Conservation (phyloP, 352 stramenopile species). For the Phytopythium aichiense region DNA sequence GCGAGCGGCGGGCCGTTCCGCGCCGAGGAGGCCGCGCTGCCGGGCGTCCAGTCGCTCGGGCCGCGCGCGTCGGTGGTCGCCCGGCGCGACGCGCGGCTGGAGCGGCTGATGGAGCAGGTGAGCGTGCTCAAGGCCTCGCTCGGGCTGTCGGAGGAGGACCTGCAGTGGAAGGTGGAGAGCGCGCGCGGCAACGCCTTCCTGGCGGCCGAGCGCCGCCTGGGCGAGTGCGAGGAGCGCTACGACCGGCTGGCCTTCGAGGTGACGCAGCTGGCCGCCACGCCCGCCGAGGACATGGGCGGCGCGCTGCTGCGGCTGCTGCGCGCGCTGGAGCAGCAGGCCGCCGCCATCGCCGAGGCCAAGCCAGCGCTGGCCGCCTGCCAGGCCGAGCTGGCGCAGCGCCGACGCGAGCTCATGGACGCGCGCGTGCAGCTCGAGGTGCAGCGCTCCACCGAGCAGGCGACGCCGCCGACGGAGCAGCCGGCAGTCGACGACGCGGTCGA, state of each 20-base stretch:
- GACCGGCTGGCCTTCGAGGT: conserved; percentile 66
- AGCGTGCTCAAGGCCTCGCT: conserved; percentile 69
- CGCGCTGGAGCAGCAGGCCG: conserved; percentile 28
- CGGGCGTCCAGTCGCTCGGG: neutral
- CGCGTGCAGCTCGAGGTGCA: conserved; percentile 41
- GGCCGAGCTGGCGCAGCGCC: conserved; percentile 28
- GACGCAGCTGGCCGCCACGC: conserved; percentile 43
- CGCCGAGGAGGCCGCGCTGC: neutral
- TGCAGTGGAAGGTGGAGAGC: conserved; percentile 78
- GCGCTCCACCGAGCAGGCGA: neutral
- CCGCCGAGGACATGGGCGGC: conserved; percentile 50
- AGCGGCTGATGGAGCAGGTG: conserved; percentile 68
- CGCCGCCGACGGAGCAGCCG: neutral
- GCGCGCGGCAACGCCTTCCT: conserved; percentile 70
- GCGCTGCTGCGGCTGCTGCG: conserved; percentile 42
- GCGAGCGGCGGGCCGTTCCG: neutral
- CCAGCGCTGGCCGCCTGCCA: conserved; percentile 25
- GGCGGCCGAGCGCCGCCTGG: conserved; percentile 46
- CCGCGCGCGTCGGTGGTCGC: conserved; percentile 24
- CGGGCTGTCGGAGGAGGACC: conserved; percentile 70
- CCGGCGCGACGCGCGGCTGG: conserved; percentile 51
- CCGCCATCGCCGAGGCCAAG: conserved; percentile 40
- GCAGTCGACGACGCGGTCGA: neutral
- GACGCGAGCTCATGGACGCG: conserved; percentile 39
- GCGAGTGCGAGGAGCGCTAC: conserved; percentile 59